Percentiles rank a stretch among this genome's conserved stretches.
Evolutionary conservation across 2,329 filamentous ascomycete genomes (phyloP).

Genomic region (Gnomoniopsis smithogilvyi): DNA sequence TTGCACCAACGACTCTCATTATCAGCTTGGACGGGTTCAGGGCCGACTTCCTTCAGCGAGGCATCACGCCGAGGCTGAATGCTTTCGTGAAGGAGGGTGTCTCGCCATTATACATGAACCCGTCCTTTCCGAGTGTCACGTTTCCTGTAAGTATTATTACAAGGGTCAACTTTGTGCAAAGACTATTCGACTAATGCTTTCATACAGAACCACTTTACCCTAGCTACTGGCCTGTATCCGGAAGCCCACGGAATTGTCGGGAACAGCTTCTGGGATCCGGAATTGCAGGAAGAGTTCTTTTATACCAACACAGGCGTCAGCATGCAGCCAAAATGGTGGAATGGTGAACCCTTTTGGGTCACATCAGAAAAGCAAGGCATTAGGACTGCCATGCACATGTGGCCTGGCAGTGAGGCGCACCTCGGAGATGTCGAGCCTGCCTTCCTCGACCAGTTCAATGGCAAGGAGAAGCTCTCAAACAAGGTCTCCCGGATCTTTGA

Average conservation of each 20-base stretch:
- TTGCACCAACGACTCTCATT: constrained; percentile 87
- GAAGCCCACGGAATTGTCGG: constrained; percentile 91
- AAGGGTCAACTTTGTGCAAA: no score
- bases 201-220: constrained; percentile 74
- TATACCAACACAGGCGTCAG: constrained; percentile 77
- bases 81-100: constrained; percentile 78
- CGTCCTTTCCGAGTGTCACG: constrained; percentile 92
- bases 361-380: constrained; percentile 83
- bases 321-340: constrained; percentile 90
- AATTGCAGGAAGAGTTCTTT: constrained; percentile 74
- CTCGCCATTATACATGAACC: constrained; percentile 87
- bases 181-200: background rate
- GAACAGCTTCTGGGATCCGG: constrained; percentile 91
- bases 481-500: constrained; percentile 79
- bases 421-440: constrained; percentile 72
- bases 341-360: constrained; percentile 88
- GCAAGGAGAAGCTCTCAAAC: constrained; percentile 65
- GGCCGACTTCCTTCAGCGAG: constrained; percentile 84
- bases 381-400: constrained; percentile 89
- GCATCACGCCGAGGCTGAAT: constrained; percentile 78
- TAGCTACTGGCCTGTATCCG: constrained; percentile 88
- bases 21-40: constrained; percentile 95
- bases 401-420: constrained; percentile 92
- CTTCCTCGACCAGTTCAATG: constrained; percentile 82
- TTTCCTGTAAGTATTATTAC: constrained; percentile 59